These are phyloP conservation scores for Penicillium hordei DNA, from an alignment of 2,329 filamentous ascomycete species.

Conservation along the genomic window DNA sequence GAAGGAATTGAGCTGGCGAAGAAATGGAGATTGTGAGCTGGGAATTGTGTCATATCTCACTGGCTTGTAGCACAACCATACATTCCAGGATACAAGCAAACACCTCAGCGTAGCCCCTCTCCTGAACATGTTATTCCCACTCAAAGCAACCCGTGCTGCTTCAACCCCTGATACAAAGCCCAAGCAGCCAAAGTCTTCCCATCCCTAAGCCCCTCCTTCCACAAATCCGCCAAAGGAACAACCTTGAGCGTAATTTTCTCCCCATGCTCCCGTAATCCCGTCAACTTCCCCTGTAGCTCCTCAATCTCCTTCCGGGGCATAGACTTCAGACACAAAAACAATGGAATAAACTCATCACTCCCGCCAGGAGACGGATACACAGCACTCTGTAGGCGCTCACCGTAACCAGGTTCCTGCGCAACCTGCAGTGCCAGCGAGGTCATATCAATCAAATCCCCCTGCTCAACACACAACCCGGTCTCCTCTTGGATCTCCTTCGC, in stretches of 20 bases:
- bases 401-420: constrained; percentile 17
- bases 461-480: constrained; percentile 53
- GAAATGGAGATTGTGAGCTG: constrained; percentile 33
- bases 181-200: constrained; percentile 57
- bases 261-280: constrained; percentile 54
- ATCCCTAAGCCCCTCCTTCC: constrained; percentile 56
- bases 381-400: constrained; percentile 47
- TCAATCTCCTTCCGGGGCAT: constrained; percentile 51
- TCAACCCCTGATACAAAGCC: constrained; percentile 56
- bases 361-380: constrained; percentile 58
- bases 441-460: constrained; percentile 55
- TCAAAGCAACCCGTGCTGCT: constrained; percentile 47
- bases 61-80: neutral
- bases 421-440: constrained; percentile 49
- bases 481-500: constrained; percentile 60
- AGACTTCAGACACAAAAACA: constrained; percentile 57
- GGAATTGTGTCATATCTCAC: neutral
- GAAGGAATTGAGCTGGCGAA: constrained; percentile 75
- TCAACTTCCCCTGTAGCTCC: constrained; percentile 53
- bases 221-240: constrained; percentile 52
- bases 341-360: constrained; percentile 59
- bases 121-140: neutral
- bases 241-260: constrained; percentile 62
- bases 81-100: neutral
- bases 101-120: neutral